Conservation (phyloP, 352 stramenopile species). For the Phytophthora sp. region DNA sequence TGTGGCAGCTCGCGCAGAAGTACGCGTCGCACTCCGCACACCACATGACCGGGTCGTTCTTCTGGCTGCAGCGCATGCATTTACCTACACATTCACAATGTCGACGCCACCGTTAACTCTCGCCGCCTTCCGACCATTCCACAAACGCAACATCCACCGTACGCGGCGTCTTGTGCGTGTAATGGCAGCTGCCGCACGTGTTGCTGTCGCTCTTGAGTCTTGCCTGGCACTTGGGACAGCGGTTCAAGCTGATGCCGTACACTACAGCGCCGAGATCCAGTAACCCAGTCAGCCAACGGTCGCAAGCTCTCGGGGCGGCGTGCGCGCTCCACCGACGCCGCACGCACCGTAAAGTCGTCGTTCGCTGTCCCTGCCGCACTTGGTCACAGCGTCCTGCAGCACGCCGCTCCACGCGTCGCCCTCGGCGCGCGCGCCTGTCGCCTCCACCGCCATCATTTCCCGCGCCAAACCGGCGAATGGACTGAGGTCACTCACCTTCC, state of each 20-base stretch:
- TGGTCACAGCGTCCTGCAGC: slow-evolving; percentile 49
- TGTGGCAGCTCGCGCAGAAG: slow-evolving; percentile 61
- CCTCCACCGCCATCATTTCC: slow-evolving; percentile 7
- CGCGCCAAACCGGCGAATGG: slow-evolving; percentile 19
- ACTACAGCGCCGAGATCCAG: slow-evolving; percentile 37
- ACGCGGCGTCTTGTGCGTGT: slow-evolving; percentile 40
- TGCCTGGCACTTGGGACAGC: slow-evolving; percentile 52
- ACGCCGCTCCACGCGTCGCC: slow-evolving; percentile 34
- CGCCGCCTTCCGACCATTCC: not conserved
- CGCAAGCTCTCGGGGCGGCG: not conserved
- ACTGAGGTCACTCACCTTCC: too few species aligned
- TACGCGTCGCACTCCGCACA: slow-evolving; percentile 71
- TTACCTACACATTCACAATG: slow-evolving; percentile 30
- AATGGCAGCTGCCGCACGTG: slow-evolving; percentile 52
- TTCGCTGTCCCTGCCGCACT: slow-evolving; percentile 60
- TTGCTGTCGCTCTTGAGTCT: slow-evolving; percentile 39
- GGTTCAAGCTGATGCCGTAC: slow-evolving; percentile 64
- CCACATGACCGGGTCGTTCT: slow-evolving; percentile 53
- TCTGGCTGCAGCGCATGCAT: slow-evolving; percentile 49
- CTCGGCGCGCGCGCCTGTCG: not conserved
- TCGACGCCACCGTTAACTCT: not conserved
- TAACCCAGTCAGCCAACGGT: not conserved
- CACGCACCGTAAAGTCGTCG: slow-evolving; percentile 55
- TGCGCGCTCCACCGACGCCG: not conserved
- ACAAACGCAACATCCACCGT: too few species aligned